phyloP scores from a whole-genome alignment of 345 rosid species.

The Leavenworthia alabamica region DNA sequence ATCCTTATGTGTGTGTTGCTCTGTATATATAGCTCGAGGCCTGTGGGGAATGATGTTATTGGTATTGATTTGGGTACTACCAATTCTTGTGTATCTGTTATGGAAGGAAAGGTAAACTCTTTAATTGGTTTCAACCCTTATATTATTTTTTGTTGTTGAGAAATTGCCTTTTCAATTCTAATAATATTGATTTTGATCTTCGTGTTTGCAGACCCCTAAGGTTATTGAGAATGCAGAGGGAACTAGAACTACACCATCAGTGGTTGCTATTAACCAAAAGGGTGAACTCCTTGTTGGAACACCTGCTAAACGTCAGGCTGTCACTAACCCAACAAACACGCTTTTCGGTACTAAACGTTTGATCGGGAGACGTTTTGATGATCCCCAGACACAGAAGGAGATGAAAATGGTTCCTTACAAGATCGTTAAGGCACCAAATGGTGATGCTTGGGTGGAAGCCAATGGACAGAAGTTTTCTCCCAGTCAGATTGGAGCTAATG shows the following conservation, averaged over 20 bases:
- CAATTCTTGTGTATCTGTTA: conserved; percentile 51
- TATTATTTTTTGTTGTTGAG: neutral
- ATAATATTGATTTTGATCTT: neutral
- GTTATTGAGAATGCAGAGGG: conserved; percentile 50
- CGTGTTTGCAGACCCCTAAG: conserved; percentile 30
- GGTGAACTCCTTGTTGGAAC: conserved; percentile 43
- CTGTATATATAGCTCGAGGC: conserved; percentile 36
- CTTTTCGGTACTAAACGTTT: conserved; percentile 34
- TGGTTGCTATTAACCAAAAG: conserved; percentile 39
- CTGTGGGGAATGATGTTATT: conserved; percentile 47
- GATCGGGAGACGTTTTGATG: conserved; percentile 36
- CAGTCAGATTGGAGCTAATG: conserved; percentile 41
- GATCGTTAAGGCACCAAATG: conserved; percentile 41
- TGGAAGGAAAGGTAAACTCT: conserved; percentile 50
- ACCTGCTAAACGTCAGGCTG: conserved; percentile 45
- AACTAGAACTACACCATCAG: conserved; percentile 45
- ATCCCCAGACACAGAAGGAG: conserved; percentile 40
- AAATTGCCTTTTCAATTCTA: neutral
- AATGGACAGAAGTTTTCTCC: conserved; percentile 43
- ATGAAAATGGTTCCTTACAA: conserved; percentile 46
- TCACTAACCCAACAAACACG: conserved; percentile 39
- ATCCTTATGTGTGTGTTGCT: neutral
- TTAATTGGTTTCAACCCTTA: neutral
- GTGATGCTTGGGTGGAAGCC: conserved; percentile 50
- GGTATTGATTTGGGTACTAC: conserved; percentile 59